These are phyloP conservation scores for Thalassiosira exigua DNA, from an alignment of 352 stramenopile genomes.

Conservation along the genomic window DNA sequence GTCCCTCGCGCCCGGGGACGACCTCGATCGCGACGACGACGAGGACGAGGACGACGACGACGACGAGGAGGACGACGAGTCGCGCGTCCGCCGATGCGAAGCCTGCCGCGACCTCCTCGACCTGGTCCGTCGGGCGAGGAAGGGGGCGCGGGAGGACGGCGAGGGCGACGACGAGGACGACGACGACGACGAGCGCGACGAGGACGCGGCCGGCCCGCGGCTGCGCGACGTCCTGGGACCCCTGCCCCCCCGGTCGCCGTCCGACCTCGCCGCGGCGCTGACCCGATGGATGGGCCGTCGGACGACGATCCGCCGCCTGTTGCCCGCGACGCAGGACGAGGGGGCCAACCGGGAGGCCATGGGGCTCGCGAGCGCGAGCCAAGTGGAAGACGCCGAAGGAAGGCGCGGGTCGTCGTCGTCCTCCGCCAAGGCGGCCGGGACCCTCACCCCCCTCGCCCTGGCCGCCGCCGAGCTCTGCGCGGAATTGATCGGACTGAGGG, in stretches of 20 bases:
- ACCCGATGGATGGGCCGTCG: slow-evolving; percentile 54
- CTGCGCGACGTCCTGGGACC: slow-evolving; percentile 40
- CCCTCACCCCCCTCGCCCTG: slow-evolving; percentile 58
- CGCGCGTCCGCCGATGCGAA: slow-evolving; percentile 7
- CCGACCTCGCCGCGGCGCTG: slow-evolving; percentile 37
- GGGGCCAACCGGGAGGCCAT: slow-evolving; percentile 69
- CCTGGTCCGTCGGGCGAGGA: not conserved
- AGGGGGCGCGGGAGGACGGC: not conserved
- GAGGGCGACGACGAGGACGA: slow-evolving; percentile 5
- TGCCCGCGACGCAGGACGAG: slow-evolving; percentile 72
- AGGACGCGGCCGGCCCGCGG: not conserved
- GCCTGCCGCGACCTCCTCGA: slow-evolving; percentile 35
- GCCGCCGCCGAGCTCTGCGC: slow-evolving; percentile 64
- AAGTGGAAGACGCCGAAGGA: slow-evolving; percentile 5
- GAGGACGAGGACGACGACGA: slow-evolving; percentile 1
- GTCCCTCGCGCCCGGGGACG: slow-evolving; percentile 14
- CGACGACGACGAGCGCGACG: not conserved
- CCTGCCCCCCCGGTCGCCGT: slow-evolving; percentile 32
- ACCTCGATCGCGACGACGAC: not conserved
- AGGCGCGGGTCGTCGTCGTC: not conserved
- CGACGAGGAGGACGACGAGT: slow-evolving; percentile 7
- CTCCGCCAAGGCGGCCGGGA: slow-evolving; percentile 40
- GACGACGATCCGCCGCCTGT: slow-evolving; percentile 42
- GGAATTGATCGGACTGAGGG: slow-evolving; percentile 58
- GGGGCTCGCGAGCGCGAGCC: not conserved